phyloP scores from a whole-genome alignment of 1,139 yeast species.

The Saccharomyces uvarum region DNA sequence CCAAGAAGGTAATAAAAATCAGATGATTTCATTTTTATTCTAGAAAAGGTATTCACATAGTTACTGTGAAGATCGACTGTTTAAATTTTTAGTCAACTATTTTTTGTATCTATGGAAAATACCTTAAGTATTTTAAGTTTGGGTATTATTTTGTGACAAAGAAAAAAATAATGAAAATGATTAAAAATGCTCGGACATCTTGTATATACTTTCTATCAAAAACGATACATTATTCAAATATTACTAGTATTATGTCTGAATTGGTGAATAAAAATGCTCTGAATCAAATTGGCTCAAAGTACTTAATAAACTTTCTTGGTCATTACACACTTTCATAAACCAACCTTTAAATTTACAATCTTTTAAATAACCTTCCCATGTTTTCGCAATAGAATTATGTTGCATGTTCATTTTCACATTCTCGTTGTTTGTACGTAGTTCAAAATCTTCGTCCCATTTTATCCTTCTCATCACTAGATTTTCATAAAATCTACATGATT shows the following conservation, averaged over 20 bases:
- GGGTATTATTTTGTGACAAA: neutral
- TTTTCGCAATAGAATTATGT: slow-evolving; percentile 43
- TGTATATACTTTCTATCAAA: neutral
- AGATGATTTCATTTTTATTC: neutral
- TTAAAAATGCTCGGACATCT: neutral
- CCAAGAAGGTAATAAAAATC: neutral
- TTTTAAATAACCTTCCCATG: slow-evolving; percentile 73
- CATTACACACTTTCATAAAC: slow-evolving; percentile 29
- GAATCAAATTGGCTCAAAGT: slow-evolving; percentile 19
- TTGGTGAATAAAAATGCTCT: slow-evolving; percentile 2
- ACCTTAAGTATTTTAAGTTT: neutral
- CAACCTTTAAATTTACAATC: slow-evolving; percentile 29
- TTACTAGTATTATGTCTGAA: neutral
- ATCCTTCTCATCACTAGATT: slow-evolving; percentile 57
- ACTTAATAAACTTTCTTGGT: slow-evolving; percentile 15
- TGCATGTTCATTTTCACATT: slow-evolving; percentile 35
- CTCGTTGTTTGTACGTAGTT: slow-evolving; percentile 18
- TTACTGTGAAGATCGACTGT: neutral
- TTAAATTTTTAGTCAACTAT: neutral
- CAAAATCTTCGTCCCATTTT: slow-evolving; percentile 53
- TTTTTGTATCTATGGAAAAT: neutral
- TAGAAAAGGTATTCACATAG: neutral
- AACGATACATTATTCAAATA: neutral
- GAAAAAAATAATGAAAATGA: neutral
- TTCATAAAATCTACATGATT: slow-evolving; percentile 53